Evolutionary conservation across 352 stramenopile genomes (phyloP), one percentile per base, ranked within the genome.

Genomic region (Globisporangium mamillatum): DNA sequence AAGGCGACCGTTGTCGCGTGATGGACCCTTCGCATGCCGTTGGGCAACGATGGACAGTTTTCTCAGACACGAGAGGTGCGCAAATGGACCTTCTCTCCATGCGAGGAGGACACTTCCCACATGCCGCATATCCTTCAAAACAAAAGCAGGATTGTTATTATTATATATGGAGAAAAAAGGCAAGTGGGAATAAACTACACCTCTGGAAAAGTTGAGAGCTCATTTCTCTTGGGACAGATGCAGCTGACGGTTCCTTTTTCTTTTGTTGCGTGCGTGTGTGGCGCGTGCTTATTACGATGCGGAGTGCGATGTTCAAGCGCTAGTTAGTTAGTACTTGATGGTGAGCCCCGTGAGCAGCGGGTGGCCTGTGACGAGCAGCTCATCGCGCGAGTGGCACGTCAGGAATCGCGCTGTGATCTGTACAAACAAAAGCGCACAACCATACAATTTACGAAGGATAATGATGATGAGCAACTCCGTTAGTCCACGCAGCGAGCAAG

Each of bases 361-460:
- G 41, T 95, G 85, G 1, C 87, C 87, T 0, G 74, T 79, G 18
- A 92, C 74, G 34, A 92, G 66, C 1, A 95, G 67, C 1, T 90
- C 76, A 32, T 93, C 82, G 14, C 75, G 75, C 1, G 81, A 82
- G 66, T 95, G 87, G 60, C 82, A 77, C 0, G 78, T 91, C 27
- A 95, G 72, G 48, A 92, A 93, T 12, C 84, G 75, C 4, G 80
- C 78, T 0, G 83, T 92, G 64, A 94, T 85, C 80, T 93, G 52
- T 20, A 52, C 20, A 68, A 46, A 8, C 12, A 66, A 64, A 36
- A 16, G 27, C 38, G 25, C 53, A 18, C 29, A 52, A 44, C 32
- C 18, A 52, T 10, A 22, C 18, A 38, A 29, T 16, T 29, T n/a
- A 16, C 9, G 46, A 48, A 48, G n/a, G 14, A 25, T 18, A 27